Base-by-base conservation (phyloP, 2,329 filamentous ascomycete species). In the Claviceps sorghi region DNA sequence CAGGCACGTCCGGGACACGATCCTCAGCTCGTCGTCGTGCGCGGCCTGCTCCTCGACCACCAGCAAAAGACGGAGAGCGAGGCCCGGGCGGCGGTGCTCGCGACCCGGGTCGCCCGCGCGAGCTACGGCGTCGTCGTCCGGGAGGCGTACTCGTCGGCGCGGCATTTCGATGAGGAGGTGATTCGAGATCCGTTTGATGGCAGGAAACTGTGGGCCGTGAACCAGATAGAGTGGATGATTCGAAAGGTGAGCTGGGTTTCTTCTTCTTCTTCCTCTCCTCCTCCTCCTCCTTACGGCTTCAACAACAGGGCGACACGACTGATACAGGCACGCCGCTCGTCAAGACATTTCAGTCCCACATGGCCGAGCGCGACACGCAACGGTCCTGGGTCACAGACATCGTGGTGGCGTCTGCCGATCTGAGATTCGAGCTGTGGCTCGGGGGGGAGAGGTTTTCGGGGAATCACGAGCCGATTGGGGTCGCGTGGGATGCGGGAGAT, bases 1-100 rank as follows among this genome's bases (percentile, higher is more conserved):
- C 55, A 56, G 60, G 4, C 72, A 78, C 55, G 62, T 77, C 45
- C 72, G 72, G 52, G 68, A 72, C 40, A 69, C 66, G 76, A 79
- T 46, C 75, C 76, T 0, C 74, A 78, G 52, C 71, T 79, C 0
- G 74, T 76, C 5, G 75, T 79, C 1, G 74, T 75, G 43, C 75
- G 75, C 54, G 76, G 76, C 0, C 62, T 78, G 2, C 70, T 79
- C 1, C 64, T 71, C 2, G 74, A 79, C 48, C 67, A 74, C 11
- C 64, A 77, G n/a, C 71, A 76, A 43, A 73, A 68, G 48, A 64
- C 75, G 40, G 64, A 70, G 4, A 65, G 68, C 1, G 67, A 67
- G 1, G 61, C 64, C 2, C 62, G 7, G 10, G 5, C 60, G 6
- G 61, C 73, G 0, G 72, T 77, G 1, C 64, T 79, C 9, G 64